Evolutionary conservation across 164 flowering plant species (phyloP), one percentile per base, ranked within the genome.

Genomic region (Tetrastigma voinierianum): DNA sequence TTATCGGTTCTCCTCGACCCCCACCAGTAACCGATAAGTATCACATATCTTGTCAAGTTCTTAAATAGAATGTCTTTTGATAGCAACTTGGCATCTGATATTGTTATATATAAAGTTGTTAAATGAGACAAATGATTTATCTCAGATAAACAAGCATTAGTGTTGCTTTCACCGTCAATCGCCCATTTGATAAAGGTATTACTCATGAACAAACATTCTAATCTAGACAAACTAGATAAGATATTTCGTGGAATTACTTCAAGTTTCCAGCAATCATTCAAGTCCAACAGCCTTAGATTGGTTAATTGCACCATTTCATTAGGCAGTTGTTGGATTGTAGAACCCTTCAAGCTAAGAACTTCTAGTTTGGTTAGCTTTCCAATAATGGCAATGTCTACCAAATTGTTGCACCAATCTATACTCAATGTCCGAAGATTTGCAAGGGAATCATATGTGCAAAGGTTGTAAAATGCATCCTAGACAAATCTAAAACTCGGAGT

Each of bases 201-300:
- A 0, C 13, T 16, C 74, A 78, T 59, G 40, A 61, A 62, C 46
- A 78, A 48, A 8, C 66, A 74, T 48, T 75, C 78, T 48, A 78
- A 64, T 1, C 19, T 11, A 18, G 57, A 13, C 54, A 75, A 61
- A 32, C 67, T 14, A 4, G 67, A 25, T 16, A 78, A 2, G 21
- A 72, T 53, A 43, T 54, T 20, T 0, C 64, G 46, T 0, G 64
- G 73, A 32, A 78, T 72, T 11, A 54, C 49, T 46, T 18, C 13
- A 19, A 78, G 64, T 17, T 20, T 25, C 10, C 18, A 0, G 21
- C 77, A 70, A 3, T 24, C 20, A 48, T n/a, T n/a, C n/a, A n/a
- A n/a, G n/a, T n/a, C n/a, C n/a, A n/a, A n/a, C n/a, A n/a, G n/a
- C n/a, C n/a, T 54, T 11, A 79, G 61, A n/a, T 53, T n/a, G 2